A percentile compares a stretch with the other conserved stretches of the same genome.
Evolutionary conservation across 1,284 basidiomycete species (phyloP).

Genomic region (Porodaedalea pini): DNA sequence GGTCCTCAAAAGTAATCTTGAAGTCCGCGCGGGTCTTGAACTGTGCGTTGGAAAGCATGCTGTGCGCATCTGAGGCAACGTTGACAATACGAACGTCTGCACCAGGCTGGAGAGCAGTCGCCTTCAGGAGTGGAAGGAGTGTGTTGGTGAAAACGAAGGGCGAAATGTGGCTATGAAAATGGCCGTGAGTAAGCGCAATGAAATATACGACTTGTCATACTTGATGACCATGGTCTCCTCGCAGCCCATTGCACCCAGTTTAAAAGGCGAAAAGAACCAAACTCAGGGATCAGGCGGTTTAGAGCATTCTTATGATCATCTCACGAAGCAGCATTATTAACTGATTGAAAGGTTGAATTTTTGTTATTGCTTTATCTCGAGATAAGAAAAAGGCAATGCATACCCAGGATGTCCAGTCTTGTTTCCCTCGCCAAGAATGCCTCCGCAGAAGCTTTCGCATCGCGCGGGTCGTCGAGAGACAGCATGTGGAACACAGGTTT

Average conservation of each 20-base stretch:
- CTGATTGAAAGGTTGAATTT: too few relatives aligned
- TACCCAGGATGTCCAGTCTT: constrained; percentile 16
- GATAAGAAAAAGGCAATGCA: background rate
- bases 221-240: too few relatives aligned
- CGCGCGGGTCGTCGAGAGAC: constrained; percentile 8
- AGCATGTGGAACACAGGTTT: constrained; percentile 5
- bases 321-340: constrained; percentile 10
- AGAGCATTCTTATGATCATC: too few relatives aligned
- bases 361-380: background rate
- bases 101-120: background rate
- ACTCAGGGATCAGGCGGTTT: too few relatives aligned
- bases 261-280: too few relatives aligned
- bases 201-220: background rate
- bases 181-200: background rate
- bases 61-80: background rate
- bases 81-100: constrained; percentile 3
- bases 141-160: constrained; percentile 3
- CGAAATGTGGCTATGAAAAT: background rate
- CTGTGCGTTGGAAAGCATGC: too few relatives aligned
- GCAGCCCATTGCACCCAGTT: too few relatives aligned
- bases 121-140: constrained; percentile 2
- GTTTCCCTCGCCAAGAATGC: constrained; percentile 9
- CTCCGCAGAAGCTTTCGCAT: constrained; percentile 12
- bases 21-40: constrained; percentile 4
- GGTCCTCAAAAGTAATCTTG: too few relatives aligned